Evolutionary conservation across 192 early-diverging fungal species (phyloP).

Genomic region (Pecoramyces ruminantium): DNA sequence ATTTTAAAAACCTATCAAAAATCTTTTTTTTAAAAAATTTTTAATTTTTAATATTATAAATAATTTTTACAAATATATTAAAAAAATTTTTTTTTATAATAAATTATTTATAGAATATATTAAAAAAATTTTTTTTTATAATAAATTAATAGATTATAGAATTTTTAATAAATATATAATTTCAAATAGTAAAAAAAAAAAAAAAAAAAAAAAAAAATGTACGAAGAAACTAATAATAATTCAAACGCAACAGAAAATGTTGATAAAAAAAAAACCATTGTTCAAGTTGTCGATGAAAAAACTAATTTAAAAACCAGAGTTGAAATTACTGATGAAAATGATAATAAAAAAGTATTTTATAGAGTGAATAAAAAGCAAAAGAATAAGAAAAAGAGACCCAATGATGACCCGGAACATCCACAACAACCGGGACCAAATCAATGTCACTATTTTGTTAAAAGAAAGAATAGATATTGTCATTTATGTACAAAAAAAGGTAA

Average conservation of each 20-base stretch:
- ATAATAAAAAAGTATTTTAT: not conserved
- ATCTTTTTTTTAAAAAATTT: too few relatives aligned
- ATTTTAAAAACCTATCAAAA: too few relatives aligned
- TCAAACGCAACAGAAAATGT: not conserved
- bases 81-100: too few relatives aligned
- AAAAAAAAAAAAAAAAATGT: not conserved
- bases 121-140: too few relatives aligned
- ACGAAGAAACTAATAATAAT: not conserved
- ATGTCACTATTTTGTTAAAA: conserved; percentile 32
- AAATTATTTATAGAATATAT: too few relatives aligned
- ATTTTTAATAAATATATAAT: too few relatives aligned
- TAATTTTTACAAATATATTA: too few relatives aligned
- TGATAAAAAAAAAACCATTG: not conserved
- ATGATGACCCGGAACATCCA: not conserved
- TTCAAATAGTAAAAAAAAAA: too few relatives aligned
- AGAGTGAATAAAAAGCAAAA: not conserved
- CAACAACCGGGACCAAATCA: not conserved
- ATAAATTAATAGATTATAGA: too few relatives aligned
- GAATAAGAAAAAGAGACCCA: not conserved
- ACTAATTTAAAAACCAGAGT: not conserved
- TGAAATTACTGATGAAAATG: not conserved
- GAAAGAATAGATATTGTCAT: conserved; percentile 47
- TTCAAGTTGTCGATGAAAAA: not conserved
- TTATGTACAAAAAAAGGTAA: conserved; percentile 26
- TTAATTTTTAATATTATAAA: too few relatives aligned